Evolutionary conservation across 768 basidiomycete genomes (phyloP).

Genomic region (Boletus coccyginus): DNA sequence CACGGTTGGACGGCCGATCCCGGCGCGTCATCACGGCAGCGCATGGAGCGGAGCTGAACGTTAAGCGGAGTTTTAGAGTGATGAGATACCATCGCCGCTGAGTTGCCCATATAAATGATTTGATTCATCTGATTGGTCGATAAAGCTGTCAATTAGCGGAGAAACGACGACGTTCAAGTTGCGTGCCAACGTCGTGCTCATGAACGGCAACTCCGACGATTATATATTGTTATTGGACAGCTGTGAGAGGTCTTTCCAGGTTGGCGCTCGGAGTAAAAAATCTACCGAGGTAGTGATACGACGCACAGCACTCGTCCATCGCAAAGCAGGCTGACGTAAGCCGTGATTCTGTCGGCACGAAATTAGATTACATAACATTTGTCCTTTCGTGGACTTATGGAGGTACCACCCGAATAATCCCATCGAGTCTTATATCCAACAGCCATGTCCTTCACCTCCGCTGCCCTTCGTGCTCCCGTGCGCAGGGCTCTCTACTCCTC

Average conservation of each 20-base stretch:
- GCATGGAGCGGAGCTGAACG: background rate
- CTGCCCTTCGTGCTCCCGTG: constrained; percentile 43
- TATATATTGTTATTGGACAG: too few relatives aligned
- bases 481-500: constrained; percentile 42
- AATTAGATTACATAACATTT: constrained; percentile 16
- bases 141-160: background rate
- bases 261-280: background rate
- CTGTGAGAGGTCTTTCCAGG: too few relatives aligned
- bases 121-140: background rate
- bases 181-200: background rate
- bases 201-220: too few relatives aligned
- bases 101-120: background rate
- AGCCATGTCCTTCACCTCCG: constrained; percentile 53
- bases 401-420: constrained; percentile 10
- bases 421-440: background rate
- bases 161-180: background rate
- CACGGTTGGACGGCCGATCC: too few relatives aligned
- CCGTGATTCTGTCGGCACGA: background rate
- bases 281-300: background rate
- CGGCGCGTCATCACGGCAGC: background rate
- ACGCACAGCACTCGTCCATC: constrained; percentile 13
- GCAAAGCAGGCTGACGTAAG: background rate
- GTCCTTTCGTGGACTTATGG: background rate
- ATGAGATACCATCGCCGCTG: background rate
- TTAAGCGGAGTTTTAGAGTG: background rate